Evolutionary conservation across 192 early-diverging fungal species (phyloP).

Genomic region (Allomyces macrogynus): DNA sequence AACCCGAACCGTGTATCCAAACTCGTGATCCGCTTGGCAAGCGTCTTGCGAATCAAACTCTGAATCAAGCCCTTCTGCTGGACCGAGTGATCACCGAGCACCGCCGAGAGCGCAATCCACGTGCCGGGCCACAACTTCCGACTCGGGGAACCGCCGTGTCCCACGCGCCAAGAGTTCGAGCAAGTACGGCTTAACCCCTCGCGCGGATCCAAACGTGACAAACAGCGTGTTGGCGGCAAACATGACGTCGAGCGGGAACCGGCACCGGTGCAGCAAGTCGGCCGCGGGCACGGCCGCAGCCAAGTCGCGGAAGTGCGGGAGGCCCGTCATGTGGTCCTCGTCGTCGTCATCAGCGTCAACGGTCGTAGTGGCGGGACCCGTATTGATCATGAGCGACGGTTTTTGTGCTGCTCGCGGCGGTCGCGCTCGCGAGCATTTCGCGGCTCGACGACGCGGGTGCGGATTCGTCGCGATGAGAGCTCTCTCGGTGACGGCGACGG

Average conservation of each 20-base stretch:
- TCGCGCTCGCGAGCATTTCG: no score
- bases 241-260: background rate
- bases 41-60: background rate
- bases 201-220: no score
- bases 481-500: no score
- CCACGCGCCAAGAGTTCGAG: background rate
- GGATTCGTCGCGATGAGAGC: no score
- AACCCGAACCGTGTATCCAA: background rate
- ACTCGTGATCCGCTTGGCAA: background rate
- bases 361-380: no score
- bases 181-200: background rate
- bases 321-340: no score
- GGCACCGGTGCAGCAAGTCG: background rate
- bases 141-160: background rate
- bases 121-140: background rate
- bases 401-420: no score
- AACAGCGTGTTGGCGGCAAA: background rate
- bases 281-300: background rate
- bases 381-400: no score
- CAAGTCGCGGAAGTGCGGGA: no score
- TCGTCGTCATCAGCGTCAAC: no score
- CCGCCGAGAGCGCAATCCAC: background rate
- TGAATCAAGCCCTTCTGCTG: background rate
- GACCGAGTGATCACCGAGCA: background rate
- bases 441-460: no score